Evolutionary conservation across 2,329 filamentous ascomycete species (phyloP), one percentile per base, ranked within the genome.

Genomic region (Endocalyx cinctus): DNA sequence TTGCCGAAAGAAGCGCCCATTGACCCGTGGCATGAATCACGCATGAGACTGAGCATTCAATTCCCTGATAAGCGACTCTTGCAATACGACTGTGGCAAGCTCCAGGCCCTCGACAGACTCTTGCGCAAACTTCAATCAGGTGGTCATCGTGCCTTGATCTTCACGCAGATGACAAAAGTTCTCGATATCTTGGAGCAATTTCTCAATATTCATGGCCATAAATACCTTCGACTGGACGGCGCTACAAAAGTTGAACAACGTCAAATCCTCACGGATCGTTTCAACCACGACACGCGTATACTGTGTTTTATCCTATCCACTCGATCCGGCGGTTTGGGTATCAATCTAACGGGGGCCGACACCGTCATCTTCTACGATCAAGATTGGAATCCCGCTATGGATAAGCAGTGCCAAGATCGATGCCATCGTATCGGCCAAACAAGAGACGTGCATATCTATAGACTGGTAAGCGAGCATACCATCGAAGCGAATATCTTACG

Each of bases 341-440:
- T 98, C 66, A 98, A 98, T 51, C 71, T 98, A 27, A 97, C 90
- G 0, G 92, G 92, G 30, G 92, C 92, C 5, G 92, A 97, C 58
- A 95, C 89, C 0, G 92, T 98, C 51, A 96, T 98, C 46, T 98
- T 98, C 61, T 98, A 97, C 62, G 92, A 98, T 54, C 81, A 97
- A 39, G 92, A 98, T 58, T 98, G 94, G 94, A 98, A 98, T 52
- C 92, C 92, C 0, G 92, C 94, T 32, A 98, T 98, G 92, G 92
- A 98, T 67, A 95, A 95, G 61, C 92, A 98, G 61, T 98, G 92
- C 52, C 94, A 98, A 63, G 94, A 98, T 58, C 79, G 92, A 51
- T 94, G 87, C 51, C 92, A 98, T 64, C 87, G 92, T 46, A 98
- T 98, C 47, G 92, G 92, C 2, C 92, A 98, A 60, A 97, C 92